phyloP scores from a whole-genome alignment of 2,329 filamentous ascomycete species.

The Colletotrichum euphorbiae region DNA sequence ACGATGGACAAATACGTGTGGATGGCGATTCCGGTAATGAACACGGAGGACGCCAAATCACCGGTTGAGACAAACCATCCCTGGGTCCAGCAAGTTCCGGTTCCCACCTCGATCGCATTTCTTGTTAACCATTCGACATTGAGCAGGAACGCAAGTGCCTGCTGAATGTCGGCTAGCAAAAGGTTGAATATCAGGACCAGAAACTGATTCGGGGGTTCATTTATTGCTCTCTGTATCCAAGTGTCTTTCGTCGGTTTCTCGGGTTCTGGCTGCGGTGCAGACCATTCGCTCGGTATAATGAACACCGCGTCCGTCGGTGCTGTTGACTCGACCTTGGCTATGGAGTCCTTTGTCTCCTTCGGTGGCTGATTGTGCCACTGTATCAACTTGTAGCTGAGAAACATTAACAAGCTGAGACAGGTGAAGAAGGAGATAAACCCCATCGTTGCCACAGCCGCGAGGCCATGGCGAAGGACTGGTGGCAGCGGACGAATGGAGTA shows the following conservation, averaged over 20 bases:
- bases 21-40: conserved; percentile 73
- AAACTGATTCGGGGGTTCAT: conserved; percentile 70
- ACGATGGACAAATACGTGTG: conserved; percentile 76
- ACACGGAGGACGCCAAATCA: conserved; percentile 74
- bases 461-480: conserved; percentile 49
- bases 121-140: conserved; percentile 69
- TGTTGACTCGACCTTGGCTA: conserved; percentile 22
- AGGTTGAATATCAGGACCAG: conserved; percentile 77
- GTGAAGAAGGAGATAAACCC: conserved; percentile 53
- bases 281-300: conserved; percentile 44
- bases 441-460: conserved; percentile 52
- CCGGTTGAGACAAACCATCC: conserved; percentile 77
- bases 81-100: conserved; percentile 69
- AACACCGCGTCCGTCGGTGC: conserved; percentile 42
- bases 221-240: conserved; percentile 43
- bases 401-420: conserved; percentile 48
- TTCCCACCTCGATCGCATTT: conserved; percentile 65
- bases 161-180: conserved; percentile 75
- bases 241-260: conserved; percentile 9
- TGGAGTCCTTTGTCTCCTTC: conserved; percentile 34
- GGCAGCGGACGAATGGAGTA: conserved; percentile 51
- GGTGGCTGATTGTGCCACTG: conserved; percentile 46
- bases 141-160: conserved; percentile 72
- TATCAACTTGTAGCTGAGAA: conserved; percentile 51
- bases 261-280: conserved; percentile 41